Conservation (phyloP, 176 grass and related monocot genomes). For the Eragrostis nindensis region DNA sequence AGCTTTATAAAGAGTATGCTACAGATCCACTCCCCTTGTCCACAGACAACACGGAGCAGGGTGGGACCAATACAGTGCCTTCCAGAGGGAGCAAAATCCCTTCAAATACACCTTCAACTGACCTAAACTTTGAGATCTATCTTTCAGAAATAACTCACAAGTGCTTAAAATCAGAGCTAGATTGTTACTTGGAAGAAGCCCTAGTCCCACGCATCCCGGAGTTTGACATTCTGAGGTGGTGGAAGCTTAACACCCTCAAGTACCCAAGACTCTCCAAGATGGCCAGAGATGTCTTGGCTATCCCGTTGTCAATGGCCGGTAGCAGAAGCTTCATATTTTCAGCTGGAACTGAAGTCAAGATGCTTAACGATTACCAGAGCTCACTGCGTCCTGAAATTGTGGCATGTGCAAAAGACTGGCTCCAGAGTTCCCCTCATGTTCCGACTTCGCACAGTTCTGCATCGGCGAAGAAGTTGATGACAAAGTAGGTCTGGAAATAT, state of each 20-base stretch:
- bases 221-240: constrained; percentile 62
- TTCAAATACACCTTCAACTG: constrained; percentile 6
- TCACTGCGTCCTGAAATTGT: constrained; percentile 50
- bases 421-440: constrained; percentile 32
- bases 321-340: constrained; percentile 37
- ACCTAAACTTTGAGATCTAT: constrained; percentile 48
- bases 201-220: constrained; percentile 36
- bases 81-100: background rate
- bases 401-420: constrained; percentile 58
- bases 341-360: constrained; percentile 32
- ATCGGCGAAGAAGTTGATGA: background rate
- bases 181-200: constrained; percentile 60
- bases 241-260: constrained; percentile 46
- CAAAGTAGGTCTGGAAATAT: too few species aligned
- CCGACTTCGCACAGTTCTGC: background rate
- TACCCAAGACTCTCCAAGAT: constrained; percentile 59
- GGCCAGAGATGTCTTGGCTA: constrained; percentile 46
- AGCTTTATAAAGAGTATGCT: constrained; percentile 54
- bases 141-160: constrained; percentile 32
- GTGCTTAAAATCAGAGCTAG: constrained; percentile 45
- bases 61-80: too few species aligned
- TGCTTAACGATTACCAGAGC: constrained; percentile 54
- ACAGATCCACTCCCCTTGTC: constrained; percentile 30
- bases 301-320: constrained; percentile 43
- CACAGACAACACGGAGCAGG: constrained; percentile 8